Evolutionary conservation across 805 yeast genomes (phyloP), one percentile per base, ranked within the genome.

Genomic region (Candida nonsorbophila): DNA sequence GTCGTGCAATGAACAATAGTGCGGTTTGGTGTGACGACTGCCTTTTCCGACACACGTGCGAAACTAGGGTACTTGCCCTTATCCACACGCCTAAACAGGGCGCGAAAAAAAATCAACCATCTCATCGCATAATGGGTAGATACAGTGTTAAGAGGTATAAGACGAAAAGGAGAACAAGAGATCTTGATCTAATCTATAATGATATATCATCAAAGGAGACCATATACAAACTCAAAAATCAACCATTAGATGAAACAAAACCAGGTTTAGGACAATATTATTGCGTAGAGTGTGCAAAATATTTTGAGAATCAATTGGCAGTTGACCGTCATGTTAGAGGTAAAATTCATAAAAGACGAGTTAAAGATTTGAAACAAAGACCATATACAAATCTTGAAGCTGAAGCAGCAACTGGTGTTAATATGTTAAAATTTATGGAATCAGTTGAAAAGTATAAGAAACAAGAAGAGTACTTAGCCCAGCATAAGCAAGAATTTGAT

Each of bases 221-320:
- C n/a, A 79, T 86, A 32, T 55, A 69, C 32, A 62, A 68, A 23
- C 66, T 87, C 33, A 72, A 84, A 51, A 79, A 83, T 51, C 97
- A 90, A 57, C 83, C 85, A 4, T 55, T 84, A 33, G 96, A 90
- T 55, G 97, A 90, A 59, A 75, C 78, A 24, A 80, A 81, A 50
- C 88, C 97, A 1, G 99, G 99, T 1, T 62, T 92, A 41, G 99
- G 96, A 10, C 97, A 92, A 58, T 81, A 75, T 57, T 92, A 85
- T 56, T 92, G 97, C 58, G 70, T 92, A 30, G 95, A 87, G 40
- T 92, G 99, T 67, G 94, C 94, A 27, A 84, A 81, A 52, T 86
- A 92, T 57, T 86, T 77, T 49, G 96, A 88, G 52, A 78, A 79
- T 33, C 86, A 82, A 25, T 53, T 58, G 18, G 82, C 94, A 6